These are phyloP conservation scores for Liriodendron chinense DNA, from an alignment of 164 flowering plant genomes.

Conservation along the genomic window DNA sequence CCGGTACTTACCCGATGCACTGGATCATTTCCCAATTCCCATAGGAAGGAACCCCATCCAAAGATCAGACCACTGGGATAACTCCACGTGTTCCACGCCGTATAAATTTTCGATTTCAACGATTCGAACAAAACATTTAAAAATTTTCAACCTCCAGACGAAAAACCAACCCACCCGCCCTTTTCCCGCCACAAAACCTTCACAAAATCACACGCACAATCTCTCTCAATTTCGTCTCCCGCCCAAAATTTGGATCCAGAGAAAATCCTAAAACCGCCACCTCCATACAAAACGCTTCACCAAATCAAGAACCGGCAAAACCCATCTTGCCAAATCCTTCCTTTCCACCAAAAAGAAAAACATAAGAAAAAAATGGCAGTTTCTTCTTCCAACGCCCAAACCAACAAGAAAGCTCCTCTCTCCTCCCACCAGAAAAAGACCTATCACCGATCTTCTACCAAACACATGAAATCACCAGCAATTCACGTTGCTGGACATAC, in stretches of 20 bases:
- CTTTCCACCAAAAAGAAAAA: neutral
- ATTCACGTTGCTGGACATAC: slow-evolving; percentile 43
- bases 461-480: slow-evolving; percentile 37
- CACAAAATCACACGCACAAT: neutral
- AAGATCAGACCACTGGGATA: too few species aligned
- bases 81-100: too few species aligned
- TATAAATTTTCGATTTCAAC: too few species aligned
- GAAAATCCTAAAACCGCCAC: neutral
- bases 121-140: neutral
- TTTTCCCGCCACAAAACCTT: neutral
- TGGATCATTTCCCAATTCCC: too few species aligned
- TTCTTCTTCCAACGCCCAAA: slow-evolving; percentile 3
- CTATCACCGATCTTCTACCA: slow-evolving; percentile 3
- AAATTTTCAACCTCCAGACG: neutral
- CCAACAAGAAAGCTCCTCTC: neutral
- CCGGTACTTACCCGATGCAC: too few species aligned
- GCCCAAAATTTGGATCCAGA: neutral
- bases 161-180: neutral
- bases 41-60: too few species aligned
- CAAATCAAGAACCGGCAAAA: neutral
- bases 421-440: neutral
- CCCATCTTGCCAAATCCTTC: neutral
- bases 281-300: neutral
- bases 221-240: neutral
- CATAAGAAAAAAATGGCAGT: neutral